These are phyloP conservation scores for Rhytidhysteron rufulum DNA, from an alignment of 2,329 filamentous ascomycete species.

Conservation along the genomic window DNA sequence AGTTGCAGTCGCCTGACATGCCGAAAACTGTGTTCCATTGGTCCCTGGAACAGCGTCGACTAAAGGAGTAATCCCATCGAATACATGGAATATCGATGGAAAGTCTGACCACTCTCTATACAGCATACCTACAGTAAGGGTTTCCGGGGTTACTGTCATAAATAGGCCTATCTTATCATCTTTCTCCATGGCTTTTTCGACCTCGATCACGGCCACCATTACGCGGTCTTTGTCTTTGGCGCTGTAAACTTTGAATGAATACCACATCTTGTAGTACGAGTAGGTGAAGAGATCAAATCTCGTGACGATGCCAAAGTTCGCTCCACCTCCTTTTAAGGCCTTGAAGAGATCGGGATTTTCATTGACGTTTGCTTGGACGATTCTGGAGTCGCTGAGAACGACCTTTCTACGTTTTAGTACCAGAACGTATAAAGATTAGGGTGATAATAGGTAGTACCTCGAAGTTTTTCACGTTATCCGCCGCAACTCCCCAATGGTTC, in stretches of 20 bases:
- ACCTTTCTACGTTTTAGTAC: constrained; percentile 13
- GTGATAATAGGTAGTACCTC: constrained; percentile 10
- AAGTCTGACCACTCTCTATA: constrained; percentile 4
- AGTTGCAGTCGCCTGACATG: neutral
- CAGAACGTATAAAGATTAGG: too few species aligned
- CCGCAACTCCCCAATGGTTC: constrained; percentile 9
- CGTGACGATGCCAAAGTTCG: constrained; percentile 31
- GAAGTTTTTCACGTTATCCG: constrained; percentile 14
- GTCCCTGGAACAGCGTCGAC: neutral
- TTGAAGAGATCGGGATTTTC: constrained; percentile 31
- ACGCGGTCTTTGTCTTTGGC: constrained; percentile 2
- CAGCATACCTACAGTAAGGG: constrained; percentile 7
- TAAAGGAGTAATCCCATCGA: constrained; percentile 1
- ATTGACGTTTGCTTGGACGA: constrained; percentile 32
- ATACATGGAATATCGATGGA: constrained; percentile 3
- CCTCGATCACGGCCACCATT: constrained; percentile 2
- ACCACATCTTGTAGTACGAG: constrained; percentile 6
- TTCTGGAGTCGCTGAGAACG: constrained; percentile 32
- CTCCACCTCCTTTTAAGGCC: constrained; percentile 37
- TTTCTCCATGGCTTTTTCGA: constrained; percentile 5
- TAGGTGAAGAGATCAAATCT: constrained; percentile 6
- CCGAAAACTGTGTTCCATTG: neutral
- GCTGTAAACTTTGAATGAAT: constrained; percentile 4
- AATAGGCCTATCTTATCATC: constrained; percentile 8
- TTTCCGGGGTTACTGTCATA: constrained; percentile 3